Evolutionary conservation across 441 rosid genomes (phyloP), one percentile per base, ranked within the genome.

Genomic region (Croton laevigatus): DNA sequence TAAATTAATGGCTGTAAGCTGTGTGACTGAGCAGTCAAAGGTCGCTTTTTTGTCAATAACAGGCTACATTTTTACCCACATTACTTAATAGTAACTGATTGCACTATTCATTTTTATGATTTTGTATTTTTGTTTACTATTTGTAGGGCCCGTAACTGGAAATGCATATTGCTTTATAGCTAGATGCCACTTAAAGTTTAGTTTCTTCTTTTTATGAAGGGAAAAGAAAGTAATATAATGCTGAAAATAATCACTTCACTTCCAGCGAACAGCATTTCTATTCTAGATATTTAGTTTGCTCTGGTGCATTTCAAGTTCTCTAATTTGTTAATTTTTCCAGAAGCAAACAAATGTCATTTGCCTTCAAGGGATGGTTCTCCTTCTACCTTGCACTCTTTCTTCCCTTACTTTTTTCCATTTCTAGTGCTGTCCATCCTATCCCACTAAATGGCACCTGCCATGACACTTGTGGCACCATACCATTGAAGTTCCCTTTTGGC

Each of bases 401-500:
- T 53, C 42, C 66, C 52, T 46, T 61, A 10, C 72, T 72, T 55
- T 32, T 55, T 45, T 36, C 70, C 14, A 40, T 69, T 62, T 78
- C 73, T 42, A 77, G 69, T 9, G 70, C 83, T 6, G 65, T 58
- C 71, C 80, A 75, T 38, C 71, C 78, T 34, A 48, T 73, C 65
- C 81, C 85, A 3, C 63, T 74, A 19, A 76, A 73, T 49, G 78
- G 81, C 48, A 79, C 82, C 10, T 88, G 90, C 54, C 78, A 60
- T 42, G 73, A 78, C 68, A 69, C 80, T 6, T 88, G 90, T 59
- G 91, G 89, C 23, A 36, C 81, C 37, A 52, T 86, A 70, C 74
- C 87, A 2, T 80, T 84, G 51, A 82, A 79, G 57, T 84, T 71
- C 76, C 92, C 88, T 17, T 87, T 88, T 42, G 91, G 89, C 36